These are phyloP conservation scores for Thermomyces lanuginosus DNA, from an alignment of 2,329 filamentous ascomycete species.

Conservation along the genomic window DNA sequence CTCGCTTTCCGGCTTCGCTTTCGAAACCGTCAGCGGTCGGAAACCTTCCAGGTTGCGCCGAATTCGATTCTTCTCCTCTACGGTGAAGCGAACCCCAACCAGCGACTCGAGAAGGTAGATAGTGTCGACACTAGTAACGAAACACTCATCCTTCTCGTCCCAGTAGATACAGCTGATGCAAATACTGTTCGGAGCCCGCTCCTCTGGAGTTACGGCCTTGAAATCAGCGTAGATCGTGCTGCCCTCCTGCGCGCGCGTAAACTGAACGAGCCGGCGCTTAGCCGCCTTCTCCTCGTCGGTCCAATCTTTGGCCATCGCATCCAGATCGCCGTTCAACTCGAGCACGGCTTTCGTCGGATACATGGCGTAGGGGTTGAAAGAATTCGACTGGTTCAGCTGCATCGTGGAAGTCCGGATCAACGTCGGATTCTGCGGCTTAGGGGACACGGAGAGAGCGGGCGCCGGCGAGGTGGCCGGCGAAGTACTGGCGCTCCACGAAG, in stretches of 20 bases:
- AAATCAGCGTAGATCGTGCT: conserved; percentile 71
- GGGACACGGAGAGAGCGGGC: conserved; percentile 30
- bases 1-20: conserved; percentile 79
- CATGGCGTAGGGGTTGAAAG: conserved; percentile 63
- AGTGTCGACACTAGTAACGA: conserved; percentile 90
- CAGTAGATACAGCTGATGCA: conserved; percentile 97
- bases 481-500: conserved; percentile 34
- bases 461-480: conserved; percentile 24
- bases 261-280: conserved; percentile 72
- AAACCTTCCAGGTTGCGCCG: conserved; percentile 90
- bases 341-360: conserved; percentile 73
- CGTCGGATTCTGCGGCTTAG: conserved; percentile 36
- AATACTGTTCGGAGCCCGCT: conserved; percentile 67
- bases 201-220: conserved; percentile 58
- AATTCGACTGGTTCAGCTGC: conserved; percentile 34
- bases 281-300: conserved; percentile 61
- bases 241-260: conserved; percentile 65
- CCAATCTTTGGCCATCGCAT: conserved; percentile 73
- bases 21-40: conserved; percentile 81
- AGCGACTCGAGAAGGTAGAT: conserved; percentile 89
- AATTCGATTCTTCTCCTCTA: conserved; percentile 97
- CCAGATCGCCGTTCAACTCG: conserved; percentile 71
- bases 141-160: conserved; percentile 81
- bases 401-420: conserved; percentile 53
- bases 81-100: conserved; percentile 71